Evolutionary conservation across 345 rosid genomes (phyloP).

Genomic region (Eucalyptus virginea): DNA sequence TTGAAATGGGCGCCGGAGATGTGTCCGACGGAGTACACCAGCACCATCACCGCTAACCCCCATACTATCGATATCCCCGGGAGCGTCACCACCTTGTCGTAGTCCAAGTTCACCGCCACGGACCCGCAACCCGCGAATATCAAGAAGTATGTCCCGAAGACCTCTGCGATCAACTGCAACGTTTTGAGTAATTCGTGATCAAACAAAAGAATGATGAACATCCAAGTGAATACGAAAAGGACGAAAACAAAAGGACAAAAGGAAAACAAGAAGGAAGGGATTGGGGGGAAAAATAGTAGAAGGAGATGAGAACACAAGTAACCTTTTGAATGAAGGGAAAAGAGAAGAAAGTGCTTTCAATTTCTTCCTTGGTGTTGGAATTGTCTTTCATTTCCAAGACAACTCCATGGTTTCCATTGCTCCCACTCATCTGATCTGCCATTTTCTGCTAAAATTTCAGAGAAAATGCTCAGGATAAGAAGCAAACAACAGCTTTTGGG

Average conservation of each 20-base stretch:
- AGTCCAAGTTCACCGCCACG: conserved; percentile 59
- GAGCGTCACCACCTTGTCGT: conserved; percentile 55
- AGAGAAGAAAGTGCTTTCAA: neutral
- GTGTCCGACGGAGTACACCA: conserved; percentile 83
- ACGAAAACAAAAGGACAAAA: neutral
- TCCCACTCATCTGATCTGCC: neutral
- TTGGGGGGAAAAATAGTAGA: neutral
- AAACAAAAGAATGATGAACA: neutral
- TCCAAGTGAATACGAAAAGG: neutral
- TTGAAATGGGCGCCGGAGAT: conserved; percentile 98
- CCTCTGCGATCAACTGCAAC: conserved; percentile 68
- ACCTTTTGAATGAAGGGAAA: neutral
- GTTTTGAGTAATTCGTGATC: neutral
- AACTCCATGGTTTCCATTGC: neutral
- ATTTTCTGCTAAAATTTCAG: neutral
- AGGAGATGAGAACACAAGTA: neutral
- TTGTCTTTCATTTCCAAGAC: neutral
- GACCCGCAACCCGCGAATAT: conserved; percentile 81
- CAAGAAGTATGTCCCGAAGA: conserved; percentile 72
- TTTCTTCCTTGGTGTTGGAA: neutral
- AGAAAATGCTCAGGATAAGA: neutral
- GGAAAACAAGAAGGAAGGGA: neutral
- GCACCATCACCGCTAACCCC: conserved; percentile 83
- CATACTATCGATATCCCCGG: conserved; percentile 77
- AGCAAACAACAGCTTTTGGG: neutral